Evolutionary conservation across 208 protist genomes (phyloP), one percentile per base, ranked within the genome.

Genomic region (Acanthamoeba lenticulata): DNA sequence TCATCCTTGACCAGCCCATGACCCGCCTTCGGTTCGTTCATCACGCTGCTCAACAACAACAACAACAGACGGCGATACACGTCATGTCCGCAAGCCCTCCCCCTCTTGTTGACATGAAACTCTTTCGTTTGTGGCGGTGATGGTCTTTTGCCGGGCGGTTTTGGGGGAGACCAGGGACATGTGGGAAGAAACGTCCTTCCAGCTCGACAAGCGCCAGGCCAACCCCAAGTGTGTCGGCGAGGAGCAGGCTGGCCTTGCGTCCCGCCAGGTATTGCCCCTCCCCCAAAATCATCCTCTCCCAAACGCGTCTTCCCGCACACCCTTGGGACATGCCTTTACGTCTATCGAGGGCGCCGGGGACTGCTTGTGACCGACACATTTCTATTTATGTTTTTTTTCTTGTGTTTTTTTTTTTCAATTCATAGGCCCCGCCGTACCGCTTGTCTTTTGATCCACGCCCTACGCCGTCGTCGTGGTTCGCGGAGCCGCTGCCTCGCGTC

Each of bases 171-270:
- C n/a, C 55, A 95, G 91, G 47, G n/a, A 55, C 24, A 36, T 49
- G 36, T 98, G 97, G 97, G 97, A 98, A 44, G 94, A 94, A 29
- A 98, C 97, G 6, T 94, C 74, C 32, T 97, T 96, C 90, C 90
- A 93, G 93, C 94, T 98, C 1, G 97, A 98, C 67, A 24, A 83
- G 49, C 72, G 96, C 21, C 97, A 98, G 93, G 88, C 93, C 21
- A 97, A 98, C 79, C 94, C 94, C 34, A 69, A 88, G 17, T 97
- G 91, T 57, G 95, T 97, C 13, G 62, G 81, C 36, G 32, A 72
- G 55, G 97, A 98, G 94, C 62, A 65, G 29, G 57, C 55, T 24
- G 65, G 88, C 7, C 42, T 97, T 2, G 34, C 65, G 7, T 79
- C 69, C 15, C 69, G 88, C 65, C 19, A 92, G 55, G 65, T 92